Base-by-base conservation (phyloP, 192 early-diverging fungal species). In the Globomyces pollinis-pini region DNA sequence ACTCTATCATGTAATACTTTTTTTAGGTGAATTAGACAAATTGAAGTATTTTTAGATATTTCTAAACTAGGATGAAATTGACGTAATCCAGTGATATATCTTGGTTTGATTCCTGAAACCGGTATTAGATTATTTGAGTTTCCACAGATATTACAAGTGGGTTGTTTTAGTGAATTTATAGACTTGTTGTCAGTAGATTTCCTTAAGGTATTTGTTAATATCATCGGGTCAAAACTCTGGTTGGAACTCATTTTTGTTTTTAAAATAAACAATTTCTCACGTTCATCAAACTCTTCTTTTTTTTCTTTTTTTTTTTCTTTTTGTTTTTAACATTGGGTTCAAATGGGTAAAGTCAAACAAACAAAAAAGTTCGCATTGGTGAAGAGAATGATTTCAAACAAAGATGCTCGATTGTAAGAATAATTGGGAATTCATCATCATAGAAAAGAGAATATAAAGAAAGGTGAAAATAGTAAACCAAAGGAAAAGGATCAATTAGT, bases 341-440 rank as follows among this genome's bases (percentile, higher is more conserved):
- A 16, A 50, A 15, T 64, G 91, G 90, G 86, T 41, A 98, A 95
- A 72, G 89, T 89, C 16, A 93, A 85, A 58, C 87, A 80, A 60
- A 94, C 92, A 33, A 85, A 89, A 75, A 91, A 94, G 80, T 96
- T 98, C 72, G 95, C 87, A 29, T 76, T 85, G 49, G 91, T 94
- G 38, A 98, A 98, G 76, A 86, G 92, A 21, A 89, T 92, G 67
- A 79, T 98, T 60, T 87, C 84, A 53, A 87, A 90, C 26, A 92
- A 91, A 30, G 95, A 98, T 71, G 75, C 87, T 33, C 82, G 95
- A 39, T 75, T 98, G 76, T 59, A 73, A n/a, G n/a, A n/a, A n/a
- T n/a, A n/a, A n/a, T n/a, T n/a, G 61, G 84, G 91, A 61, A 90
- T 88, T 66, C 64, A n/a, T n/a, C n/a, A 42, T n/a, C 39, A 42